phyloP scores from a whole-genome alignment of 139 green algal species.

The Chlorella ohadii region DNA sequence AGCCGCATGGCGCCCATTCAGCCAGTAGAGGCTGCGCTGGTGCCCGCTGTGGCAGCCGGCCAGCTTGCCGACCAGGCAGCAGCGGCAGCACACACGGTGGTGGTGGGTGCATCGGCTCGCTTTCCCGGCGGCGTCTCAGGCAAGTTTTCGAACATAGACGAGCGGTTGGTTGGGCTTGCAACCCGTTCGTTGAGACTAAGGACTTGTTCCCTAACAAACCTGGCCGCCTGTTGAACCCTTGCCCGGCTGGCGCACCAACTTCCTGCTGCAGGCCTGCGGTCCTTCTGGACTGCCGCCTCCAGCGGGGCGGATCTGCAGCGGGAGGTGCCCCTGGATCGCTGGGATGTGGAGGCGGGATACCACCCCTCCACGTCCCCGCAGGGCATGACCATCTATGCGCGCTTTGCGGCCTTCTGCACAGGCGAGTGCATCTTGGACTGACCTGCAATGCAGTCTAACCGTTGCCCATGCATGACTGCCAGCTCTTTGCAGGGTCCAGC shows the following conservation, averaged over 20 bases:
- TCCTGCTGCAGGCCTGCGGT: not conserved
- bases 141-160: not conserved
- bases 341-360: conserved; percentile 47
- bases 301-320: not conserved
- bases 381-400: not conserved
- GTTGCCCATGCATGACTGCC: too few species aligned
- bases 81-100: not conserved
- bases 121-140: not conserved
- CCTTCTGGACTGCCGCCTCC: not conserved
- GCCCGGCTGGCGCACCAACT: too few species aligned
- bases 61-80: not conserved
- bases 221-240: too few species aligned
- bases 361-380: not conserved
- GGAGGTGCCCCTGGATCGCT: conserved; percentile 50
- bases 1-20: too few species aligned
- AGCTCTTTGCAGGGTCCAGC: too few species aligned
- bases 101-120: not conserved
- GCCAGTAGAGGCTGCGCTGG: too few species aligned
- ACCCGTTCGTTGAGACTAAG: too few species aligned
- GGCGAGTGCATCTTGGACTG: not conserved
- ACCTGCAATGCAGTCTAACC: too few species aligned
- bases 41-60: too few species aligned
- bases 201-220: too few species aligned
- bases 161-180: too few species aligned
- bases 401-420: conserved; percentile 69